A percentile compares a stretch with the other conserved stretches of the same genome.
phyloP scores from a whole-genome alignment of 371 early-diverging fungal species.

The Apophysomyces elegans region DNA sequence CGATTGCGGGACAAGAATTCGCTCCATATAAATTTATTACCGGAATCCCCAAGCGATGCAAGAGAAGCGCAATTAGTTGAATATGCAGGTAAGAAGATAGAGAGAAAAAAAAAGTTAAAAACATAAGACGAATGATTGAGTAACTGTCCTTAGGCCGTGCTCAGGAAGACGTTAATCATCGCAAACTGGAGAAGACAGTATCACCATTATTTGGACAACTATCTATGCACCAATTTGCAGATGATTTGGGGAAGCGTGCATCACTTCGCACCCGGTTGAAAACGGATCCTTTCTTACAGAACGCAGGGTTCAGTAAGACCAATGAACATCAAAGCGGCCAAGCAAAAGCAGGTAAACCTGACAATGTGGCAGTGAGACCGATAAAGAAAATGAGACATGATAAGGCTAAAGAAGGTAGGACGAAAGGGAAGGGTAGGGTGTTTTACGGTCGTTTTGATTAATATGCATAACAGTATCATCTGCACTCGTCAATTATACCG shows the following conservation, averaged over 20 bases:
- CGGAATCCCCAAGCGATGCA: slow-evolving; percentile 47
- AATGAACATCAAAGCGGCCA: not conserved
- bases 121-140: not conserved
- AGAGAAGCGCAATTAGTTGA: slow-evolving; percentile 45
- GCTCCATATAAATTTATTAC: slow-evolving; percentile 61
- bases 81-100: slow-evolving; percentile 32
- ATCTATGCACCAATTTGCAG: slow-evolving; percentile 13
- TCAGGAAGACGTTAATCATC: slow-evolving; percentile 32
- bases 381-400: slow-evolving; percentile 12
- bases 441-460: not conserved
- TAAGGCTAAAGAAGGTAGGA: not conserved
- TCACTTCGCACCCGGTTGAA: slow-evolving; percentile 46
- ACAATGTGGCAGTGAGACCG: slow-evolving; percentile 15
- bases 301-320: slow-evolving; percentile 17
- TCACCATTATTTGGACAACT: slow-evolving; percentile 39
- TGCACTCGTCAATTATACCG: slow-evolving; percentile 11
- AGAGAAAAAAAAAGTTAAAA: not conserved
- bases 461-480: slow-evolving; percentile 4
- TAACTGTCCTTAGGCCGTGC: slow-evolving; percentile 19
- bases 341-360: slow-evolving; percentile 3
- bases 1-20: slow-evolving; percentile 63
- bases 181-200: slow-evolving; percentile 37
- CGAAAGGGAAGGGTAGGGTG: not conserved
- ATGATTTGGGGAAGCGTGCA: slow-evolving; percentile 31
- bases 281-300: slow-evolving; percentile 54